Evolutionary conservation across 129 eudicot genomes (phyloP).

Genomic region (Heracleum sosnowskyi): DNA sequence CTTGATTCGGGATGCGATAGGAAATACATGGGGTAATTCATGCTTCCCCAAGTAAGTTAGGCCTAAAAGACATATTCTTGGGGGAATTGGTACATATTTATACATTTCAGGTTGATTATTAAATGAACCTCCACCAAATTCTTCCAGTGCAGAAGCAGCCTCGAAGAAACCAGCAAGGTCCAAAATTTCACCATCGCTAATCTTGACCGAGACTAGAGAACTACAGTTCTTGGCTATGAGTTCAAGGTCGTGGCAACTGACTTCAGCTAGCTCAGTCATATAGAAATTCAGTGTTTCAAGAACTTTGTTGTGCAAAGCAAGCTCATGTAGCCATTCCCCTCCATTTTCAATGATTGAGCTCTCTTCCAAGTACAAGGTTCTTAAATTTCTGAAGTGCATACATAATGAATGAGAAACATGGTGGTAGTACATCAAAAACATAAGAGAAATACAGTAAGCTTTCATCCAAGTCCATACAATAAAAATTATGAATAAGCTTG

Average conservation of each 20-base stretch:
- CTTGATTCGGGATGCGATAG: constrained; percentile 50
- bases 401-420: constrained; percentile 7
- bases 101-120: constrained; percentile 40
- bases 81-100: constrained; percentile 35
- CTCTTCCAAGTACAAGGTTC: constrained; percentile 60
- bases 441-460: neutral
- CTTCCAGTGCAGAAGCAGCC: constrained; percentile 58
- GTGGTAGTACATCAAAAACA: neutral
- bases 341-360: constrained; percentile 46
- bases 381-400: constrained; percentile 47
- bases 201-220: constrained; percentile 47
- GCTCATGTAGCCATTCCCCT: constrained; percentile 74
- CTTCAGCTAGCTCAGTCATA: constrained; percentile 52
- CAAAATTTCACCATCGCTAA: constrained; percentile 58
- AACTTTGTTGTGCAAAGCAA: constrained; percentile 60
- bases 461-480: too few species aligned
- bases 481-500: neutral
- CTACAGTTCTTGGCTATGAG: constrained; percentile 56
- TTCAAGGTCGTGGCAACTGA: constrained; percentile 50
- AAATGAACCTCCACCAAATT: constrained; percentile 72
- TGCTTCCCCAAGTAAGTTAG: constrained; percentile 49
- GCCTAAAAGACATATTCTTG: constrained; percentile 42
- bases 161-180: constrained; percentile 50
- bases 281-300: constrained; percentile 71
- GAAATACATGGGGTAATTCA: constrained; percentile 56